These are phyloP conservation scores for Metarhizium rileyi DNA, from an alignment of 2,329 filamentous ascomycete genomes.

Conservation along the genomic window DNA sequence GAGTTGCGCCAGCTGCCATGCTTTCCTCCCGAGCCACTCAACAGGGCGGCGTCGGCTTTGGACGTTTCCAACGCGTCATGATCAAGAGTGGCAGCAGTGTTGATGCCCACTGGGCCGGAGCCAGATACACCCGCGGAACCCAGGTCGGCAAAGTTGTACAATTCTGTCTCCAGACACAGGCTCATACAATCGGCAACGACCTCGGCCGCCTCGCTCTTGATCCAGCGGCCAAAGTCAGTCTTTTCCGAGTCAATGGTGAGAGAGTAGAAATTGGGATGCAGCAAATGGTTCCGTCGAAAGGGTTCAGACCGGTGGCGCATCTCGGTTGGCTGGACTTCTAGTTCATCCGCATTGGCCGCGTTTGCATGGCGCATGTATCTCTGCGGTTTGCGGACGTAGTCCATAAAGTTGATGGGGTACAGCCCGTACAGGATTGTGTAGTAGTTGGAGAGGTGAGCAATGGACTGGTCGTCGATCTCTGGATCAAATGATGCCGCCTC, in stretches of 20 bases:
- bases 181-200: slow-evolving; percentile 72
- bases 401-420: slow-evolving; percentile 79
- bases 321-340: slow-evolving; percentile 69
- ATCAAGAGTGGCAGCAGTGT: slow-evolving; percentile 12
- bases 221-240: slow-evolving; percentile 65
- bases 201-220: slow-evolving; percentile 70
- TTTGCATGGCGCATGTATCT: slow-evolving; percentile 67
- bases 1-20: slow-evolving; percentile 43
- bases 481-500: slow-evolving; percentile 52
- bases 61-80: slow-evolving; percentile 23
- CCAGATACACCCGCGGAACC: slow-evolving; percentile 1
- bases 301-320: slow-evolving; percentile 67
- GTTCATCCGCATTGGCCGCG: slow-evolving; percentile 58
- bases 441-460: slow-evolving; percentile 62
- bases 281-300: slow-evolving; percentile 61
- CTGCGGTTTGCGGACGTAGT: slow-evolving; percentile 74
- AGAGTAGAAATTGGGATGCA: slow-evolving; percentile 79
- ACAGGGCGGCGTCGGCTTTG: slow-evolving; percentile 27
- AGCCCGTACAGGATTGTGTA: slow-evolving; percentile 77
- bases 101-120: slow-evolving; percentile 13
- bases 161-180: slow-evolving; percentile 36
- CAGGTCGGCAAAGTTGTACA: slow-evolving; percentile 15
- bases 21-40: slow-evolving; percentile 27
- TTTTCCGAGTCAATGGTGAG: slow-evolving; percentile 73
- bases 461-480: slow-evolving; percentile 50